Evolutionary conservation across 768 basidiomycete genomes (phyloP).

Genomic region (Gyrodon lividus): DNA sequence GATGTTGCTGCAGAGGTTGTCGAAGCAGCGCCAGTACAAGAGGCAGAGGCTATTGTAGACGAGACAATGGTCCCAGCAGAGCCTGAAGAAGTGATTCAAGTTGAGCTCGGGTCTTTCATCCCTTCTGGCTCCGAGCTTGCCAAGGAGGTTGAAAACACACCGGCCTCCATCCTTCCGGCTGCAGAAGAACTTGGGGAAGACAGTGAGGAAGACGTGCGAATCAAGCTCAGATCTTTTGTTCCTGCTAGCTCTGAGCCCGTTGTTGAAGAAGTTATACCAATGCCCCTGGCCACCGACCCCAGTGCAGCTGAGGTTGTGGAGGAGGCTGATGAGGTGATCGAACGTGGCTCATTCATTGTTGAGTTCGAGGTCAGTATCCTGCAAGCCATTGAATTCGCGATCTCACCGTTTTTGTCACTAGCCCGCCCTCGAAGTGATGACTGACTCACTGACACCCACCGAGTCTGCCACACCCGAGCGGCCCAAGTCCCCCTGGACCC

Average conservation of each 20-base stretch:
- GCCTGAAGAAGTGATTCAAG: neutral
- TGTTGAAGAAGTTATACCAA: slow-evolving; percentile 1
- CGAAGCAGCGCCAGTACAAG: slow-evolving; percentile 2
- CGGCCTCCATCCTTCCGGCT: neutral
- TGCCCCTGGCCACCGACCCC: neutral
- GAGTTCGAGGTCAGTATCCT: neutral
- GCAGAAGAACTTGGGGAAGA: neutral
- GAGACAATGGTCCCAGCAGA: neutral
- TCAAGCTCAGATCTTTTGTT: neutral
- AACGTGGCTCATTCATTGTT: slow-evolving; percentile 12
- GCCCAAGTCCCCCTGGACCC: slow-evolving; percentile 35
- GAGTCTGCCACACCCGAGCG: slow-evolving; percentile 16
- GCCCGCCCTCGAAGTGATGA: neutral
- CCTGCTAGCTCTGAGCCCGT: neutral
- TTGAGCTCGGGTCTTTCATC: neutral
- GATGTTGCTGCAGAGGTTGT: slow-evolving; percentile 8
- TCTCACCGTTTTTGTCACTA: too few relatives aligned
- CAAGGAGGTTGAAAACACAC: neutral
- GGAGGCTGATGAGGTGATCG: slow-evolving; percentile 1
- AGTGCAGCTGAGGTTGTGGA: neutral
- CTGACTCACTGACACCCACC: too few relatives aligned
- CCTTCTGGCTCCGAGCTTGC: neutral
- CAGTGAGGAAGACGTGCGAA: neutral
- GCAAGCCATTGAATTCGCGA: neutral
- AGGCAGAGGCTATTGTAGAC: slow-evolving; percentile 1